Percentiles rank a stretch among this genome's conserved stretches.
These are phyloP conservation scores for Haematococcus sp. DNA, from an alignment of 139 green algal species.

Conservation along the genomic window DNA sequence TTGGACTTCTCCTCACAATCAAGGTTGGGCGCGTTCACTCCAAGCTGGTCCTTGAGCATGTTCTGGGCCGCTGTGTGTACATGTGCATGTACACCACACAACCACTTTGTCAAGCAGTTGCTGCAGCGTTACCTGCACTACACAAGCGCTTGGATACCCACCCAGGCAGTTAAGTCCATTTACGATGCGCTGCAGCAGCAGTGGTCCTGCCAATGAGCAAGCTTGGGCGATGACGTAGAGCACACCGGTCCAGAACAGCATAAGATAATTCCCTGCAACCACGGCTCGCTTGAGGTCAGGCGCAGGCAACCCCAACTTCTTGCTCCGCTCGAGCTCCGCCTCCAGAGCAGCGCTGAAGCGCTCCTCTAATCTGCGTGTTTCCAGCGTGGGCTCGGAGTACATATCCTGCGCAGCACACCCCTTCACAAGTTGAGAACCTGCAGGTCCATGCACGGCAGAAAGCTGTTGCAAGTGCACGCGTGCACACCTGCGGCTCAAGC, in stretches of 20 bases:
- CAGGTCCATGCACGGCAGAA: neutral
- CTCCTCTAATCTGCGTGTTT: neutral
- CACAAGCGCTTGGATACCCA: neutral
- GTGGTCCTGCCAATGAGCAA: constrained; percentile 47
- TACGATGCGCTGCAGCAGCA: constrained; percentile 54
- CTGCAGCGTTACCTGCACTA: constrained; percentile 26
- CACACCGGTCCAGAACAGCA: constrained; percentile 37
- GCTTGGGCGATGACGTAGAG: constrained; percentile 41
- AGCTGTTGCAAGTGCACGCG: neutral
- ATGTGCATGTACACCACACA: too few species aligned
- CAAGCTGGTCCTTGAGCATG: too few species aligned
- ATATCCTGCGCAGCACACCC: constrained; percentile 1
- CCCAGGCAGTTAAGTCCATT: constrained; percentile 15
- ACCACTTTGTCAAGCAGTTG: too few species aligned
- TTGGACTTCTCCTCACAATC: constrained; percentile 12
- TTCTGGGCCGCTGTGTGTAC: too few species aligned
- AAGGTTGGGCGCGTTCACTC: neutral
- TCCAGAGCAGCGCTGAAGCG: neutral
- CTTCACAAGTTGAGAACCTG: constrained; percentile 2
- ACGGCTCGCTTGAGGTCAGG: constrained; percentile 31
- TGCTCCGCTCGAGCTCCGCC: neutral
- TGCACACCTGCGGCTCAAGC: constrained; percentile 21
- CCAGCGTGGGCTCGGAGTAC: neutral
- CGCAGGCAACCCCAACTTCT: neutral
- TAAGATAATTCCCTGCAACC: constrained; percentile 21